phyloP scores from a whole-genome alignment of 1,284 basidiomycete species.

The Omphalotus olearius region DNA sequence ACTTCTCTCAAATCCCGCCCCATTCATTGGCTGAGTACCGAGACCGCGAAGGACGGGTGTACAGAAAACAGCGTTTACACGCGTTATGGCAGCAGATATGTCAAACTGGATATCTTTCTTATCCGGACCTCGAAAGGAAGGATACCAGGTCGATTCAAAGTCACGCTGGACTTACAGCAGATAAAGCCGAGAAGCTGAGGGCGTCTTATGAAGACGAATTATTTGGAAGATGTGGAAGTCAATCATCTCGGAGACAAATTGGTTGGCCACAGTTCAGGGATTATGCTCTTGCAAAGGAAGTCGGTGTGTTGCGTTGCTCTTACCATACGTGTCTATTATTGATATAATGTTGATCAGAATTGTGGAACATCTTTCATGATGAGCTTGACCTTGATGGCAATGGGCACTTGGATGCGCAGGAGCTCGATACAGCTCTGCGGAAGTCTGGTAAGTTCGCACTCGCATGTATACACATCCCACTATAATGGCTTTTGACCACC shows the following conservation, averaged over 20 bases:
- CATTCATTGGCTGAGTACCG: slow-evolving; percentile 45
- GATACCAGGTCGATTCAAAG: slow-evolving; percentile 20
- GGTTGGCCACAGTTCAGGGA: slow-evolving; percentile 77
- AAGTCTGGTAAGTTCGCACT: slow-evolving; percentile 59
- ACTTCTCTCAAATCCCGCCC: slow-evolving; percentile 21
- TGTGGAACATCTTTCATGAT: slow-evolving; percentile 88
- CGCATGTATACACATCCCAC: slow-evolving; percentile 9
- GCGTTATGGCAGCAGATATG: slow-evolving; percentile 61
- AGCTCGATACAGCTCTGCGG: slow-evolving; percentile 65
- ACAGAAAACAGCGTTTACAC: slow-evolving; percentile 53
- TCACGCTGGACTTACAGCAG: slow-evolving; percentile 48
- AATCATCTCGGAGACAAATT: slow-evolving; percentile 44
- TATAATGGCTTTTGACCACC: slow-evolving; percentile 14
- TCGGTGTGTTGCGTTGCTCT: slow-evolving; percentile 43
- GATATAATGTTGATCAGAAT: slow-evolving; percentile 41
- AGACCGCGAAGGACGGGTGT: slow-evolving; percentile 54
- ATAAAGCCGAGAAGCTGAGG: slow-evolving; percentile 65
- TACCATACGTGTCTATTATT: background rate
- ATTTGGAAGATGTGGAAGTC: slow-evolving; percentile 55
- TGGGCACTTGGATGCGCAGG: slow-evolving; percentile 71
- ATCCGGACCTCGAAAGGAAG: slow-evolving; percentile 18
- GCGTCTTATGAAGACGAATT: slow-evolving; percentile 79
- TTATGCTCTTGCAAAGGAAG: slow-evolving; percentile 76
- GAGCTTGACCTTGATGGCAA: slow-evolving; percentile 86
- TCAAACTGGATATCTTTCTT: slow-evolving; percentile 24